Evolutionary conservation across 768 basidiomycete species (phyloP), one percentile per base, ranked within the genome.

Genomic region (Steccherinum ochraceum): DNA sequence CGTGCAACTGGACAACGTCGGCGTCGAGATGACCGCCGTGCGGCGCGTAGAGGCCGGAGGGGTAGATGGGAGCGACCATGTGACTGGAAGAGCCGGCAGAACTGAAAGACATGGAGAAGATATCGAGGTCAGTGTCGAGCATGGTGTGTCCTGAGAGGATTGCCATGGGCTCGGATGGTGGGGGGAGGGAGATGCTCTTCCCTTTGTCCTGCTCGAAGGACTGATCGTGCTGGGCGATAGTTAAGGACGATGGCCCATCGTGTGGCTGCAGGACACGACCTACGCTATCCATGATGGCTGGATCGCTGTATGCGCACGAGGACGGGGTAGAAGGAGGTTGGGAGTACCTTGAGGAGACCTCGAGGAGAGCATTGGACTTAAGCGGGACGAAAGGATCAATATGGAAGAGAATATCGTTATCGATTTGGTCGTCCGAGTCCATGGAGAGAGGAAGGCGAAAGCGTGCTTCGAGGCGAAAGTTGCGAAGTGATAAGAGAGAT

Each of bases 381-480:
- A 56, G 54, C 42, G 51, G 55, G 58, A 79, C 74, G 68, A 67
- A 74, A 48, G 72, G 62, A 59, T 78, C 77, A 58, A 79, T 77
- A 50, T 72, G 69, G 61, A 79, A 77, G 61, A 81, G 57, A 56
- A 74, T 72, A 49, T 75, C 71, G 72, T 76, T 77, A 78, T 82
- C 78, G 75, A 75, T 73, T 64, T 58, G 63, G 58, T 55, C 54
- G 50, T 58, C 60, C 53, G 65, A 66, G 67, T 69, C 67, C 73
- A 75, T 76, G 67, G 55, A 56, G 55, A 57, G 62, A 66, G 61
- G 26, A 44, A 40, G 57, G 41, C 21, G 49, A 61, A 59, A 60
- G 58, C 58, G 54, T 39, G 11, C 2, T n/a, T n/a, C n/a, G 50
- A 7, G 47, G n/a, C 30, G 16, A 16, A 35, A 16, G 57, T 61